Evolutionary conservation across 495 filamentous ascomycete genomes (phyloP), one percentile per base, ranked within the genome.

Genomic region (Trypethelium eluteriae): DNA sequence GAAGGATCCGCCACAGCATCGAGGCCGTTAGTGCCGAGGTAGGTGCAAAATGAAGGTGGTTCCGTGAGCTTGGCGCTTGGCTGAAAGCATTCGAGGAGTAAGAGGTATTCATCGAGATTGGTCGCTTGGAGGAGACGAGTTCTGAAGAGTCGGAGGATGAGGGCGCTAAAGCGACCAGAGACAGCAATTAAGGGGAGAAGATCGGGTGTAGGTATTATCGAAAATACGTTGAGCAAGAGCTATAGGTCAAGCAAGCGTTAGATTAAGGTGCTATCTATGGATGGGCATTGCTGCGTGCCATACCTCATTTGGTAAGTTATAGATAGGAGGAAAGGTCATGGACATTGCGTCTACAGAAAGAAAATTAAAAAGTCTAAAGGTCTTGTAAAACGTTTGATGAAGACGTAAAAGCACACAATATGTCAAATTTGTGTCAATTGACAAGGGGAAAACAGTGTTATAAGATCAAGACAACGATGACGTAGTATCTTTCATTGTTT

Each of bases 21-120:
- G 38, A 85, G 72, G 16, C 77, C 77, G 50, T 79, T 80, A 5
- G 86, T 91, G 50, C 81, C 83, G 6, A 88, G 79, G 69, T 88
- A 88, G 59, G 83, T 81, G 77, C 89, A 91, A 74, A 83, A 86
- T 2, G 89, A 82, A 56, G 85, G 86, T 2, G 89, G 86, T 62
- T 87, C 86, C 12, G 81, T 85, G 38, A 89, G 76, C 73, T 85
- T 87, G n/a, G 82, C 84, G 68, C 79, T 84, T 0, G 90, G 90
- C 68, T 88, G 88, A 72, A 86, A 92, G 77, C 88, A 90, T 79
- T 92, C 89, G 14, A 94, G 81, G 25, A 92, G 85, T 38, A 92
- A 75, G 49, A 84, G 80, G 72, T 88, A 84, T 64, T 86, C 83
- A 18, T 81, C 75, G 16, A 88, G 76, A 9, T 79, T 75, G 3